These are phyloP conservation scores for Reutealis trisperma DNA, from an alignment of 345 rosid species.

Conservation along the genomic window DNA sequence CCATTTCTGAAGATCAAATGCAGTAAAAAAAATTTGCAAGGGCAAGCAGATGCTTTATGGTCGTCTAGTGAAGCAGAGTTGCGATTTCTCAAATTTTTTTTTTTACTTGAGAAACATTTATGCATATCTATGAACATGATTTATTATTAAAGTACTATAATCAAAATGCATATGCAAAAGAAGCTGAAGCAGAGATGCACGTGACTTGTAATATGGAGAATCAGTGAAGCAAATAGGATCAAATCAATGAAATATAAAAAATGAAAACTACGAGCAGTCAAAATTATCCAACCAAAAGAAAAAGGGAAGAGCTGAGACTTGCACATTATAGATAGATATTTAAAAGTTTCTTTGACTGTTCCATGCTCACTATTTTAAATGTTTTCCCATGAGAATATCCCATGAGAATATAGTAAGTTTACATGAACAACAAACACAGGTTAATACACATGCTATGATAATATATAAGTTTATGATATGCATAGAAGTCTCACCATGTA, in stretches of 20 bases:
- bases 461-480: not conserved
- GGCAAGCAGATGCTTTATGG: too few species aligned
- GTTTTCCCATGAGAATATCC: too few species aligned
- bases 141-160: too few species aligned
- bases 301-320: not conserved
- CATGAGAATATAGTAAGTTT: not conserved
- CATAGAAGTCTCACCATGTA: conserved; percentile 55
- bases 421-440: not conserved
- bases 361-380: too few species aligned
- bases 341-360: not conserved
- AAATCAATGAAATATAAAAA: not conserved
- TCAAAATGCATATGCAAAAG: not conserved
- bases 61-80: too few species aligned
- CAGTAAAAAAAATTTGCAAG: too few species aligned
- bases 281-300: not conserved
- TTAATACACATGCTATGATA: not conserved
- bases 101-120: too few species aligned
- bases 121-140: too few species aligned
- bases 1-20: not conserved
- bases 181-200: not conserved
- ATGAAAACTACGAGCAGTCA: not conserved
- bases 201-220: not conserved
- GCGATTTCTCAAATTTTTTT: too few species aligned
- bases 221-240: not conserved
- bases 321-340: not conserved